Conservation (phyloP, 768 basidiomycete genomes). For the Cystofilobasidium macerans region DNA sequence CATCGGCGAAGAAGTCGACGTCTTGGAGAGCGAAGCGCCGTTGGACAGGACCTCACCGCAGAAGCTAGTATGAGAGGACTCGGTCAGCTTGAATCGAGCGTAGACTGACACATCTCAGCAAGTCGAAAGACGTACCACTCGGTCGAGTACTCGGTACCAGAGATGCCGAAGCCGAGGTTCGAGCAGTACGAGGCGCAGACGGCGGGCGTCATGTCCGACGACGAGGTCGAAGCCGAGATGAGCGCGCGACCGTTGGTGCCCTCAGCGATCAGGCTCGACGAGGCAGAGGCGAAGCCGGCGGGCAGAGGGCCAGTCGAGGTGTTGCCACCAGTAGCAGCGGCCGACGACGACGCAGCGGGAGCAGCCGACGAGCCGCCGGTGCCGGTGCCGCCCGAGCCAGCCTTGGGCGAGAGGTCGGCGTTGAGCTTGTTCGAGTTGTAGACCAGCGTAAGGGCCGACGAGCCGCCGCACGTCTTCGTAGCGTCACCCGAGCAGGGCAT, state of each 20-base stretch:
- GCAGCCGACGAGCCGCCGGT: background rate
- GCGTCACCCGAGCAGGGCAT: slow-evolving; percentile 32
- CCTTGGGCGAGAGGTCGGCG: slow-evolving; percentile 7
- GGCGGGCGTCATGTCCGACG: slow-evolving; percentile 29
- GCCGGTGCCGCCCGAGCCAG: background rate
- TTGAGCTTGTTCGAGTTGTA: slow-evolving; percentile 12
- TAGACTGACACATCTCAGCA: no score
- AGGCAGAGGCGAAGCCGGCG: background rate
- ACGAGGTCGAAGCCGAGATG: slow-evolving; percentile 26
- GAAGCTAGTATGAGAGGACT: slow-evolving; percentile 25
- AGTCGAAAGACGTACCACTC: slow-evolving; percentile 19
- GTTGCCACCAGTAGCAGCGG: background rate
- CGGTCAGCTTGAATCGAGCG: background rate
- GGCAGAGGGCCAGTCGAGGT: background rate
- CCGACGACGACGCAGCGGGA: background rate
- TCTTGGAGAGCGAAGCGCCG: slow-evolving; percentile 16
- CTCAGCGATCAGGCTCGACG: slow-evolving; percentile 10
- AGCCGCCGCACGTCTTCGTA: background rate
- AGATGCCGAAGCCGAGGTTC: slow-evolving; percentile 26
- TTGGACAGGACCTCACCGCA: slow-evolving; percentile 41
- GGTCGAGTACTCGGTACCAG: slow-evolving; percentile 30
- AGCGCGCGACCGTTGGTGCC: slow-evolving; percentile 29
- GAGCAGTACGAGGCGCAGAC: slow-evolving; percentile 30
- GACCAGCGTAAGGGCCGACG: slow-evolving; percentile 9
- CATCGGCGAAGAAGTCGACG: background rate